Conservation (phyloP, 495 filamentous ascomycete genomes). For the Penicillium riverlandense region DNA sequence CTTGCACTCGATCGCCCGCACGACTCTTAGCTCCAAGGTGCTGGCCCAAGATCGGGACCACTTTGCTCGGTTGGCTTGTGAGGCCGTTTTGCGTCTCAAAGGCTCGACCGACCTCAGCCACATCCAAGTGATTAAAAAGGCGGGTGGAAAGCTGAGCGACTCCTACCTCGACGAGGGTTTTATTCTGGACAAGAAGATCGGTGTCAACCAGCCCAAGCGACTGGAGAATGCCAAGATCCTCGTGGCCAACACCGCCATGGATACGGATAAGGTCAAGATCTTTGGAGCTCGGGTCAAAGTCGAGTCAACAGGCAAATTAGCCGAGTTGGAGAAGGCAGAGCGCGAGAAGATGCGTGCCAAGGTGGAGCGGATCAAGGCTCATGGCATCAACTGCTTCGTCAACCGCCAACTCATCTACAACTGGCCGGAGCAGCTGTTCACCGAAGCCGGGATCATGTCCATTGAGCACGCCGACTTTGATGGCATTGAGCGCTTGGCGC, state of each 20-base stretch:
- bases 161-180: slow-evolving; percentile 98
- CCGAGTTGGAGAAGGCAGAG: slow-evolving; percentile 95
- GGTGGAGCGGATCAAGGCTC: slow-evolving; percentile 96
- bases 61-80: slow-evolving; percentile 85
- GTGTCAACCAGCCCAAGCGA: slow-evolving; percentile 95
- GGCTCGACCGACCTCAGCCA: slow-evolving; percentile 92
- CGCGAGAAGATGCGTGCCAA: slow-evolving; percentile 99
- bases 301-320: slow-evolving; percentile 88
- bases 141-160: slow-evolving; percentile 91
- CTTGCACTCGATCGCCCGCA: slow-evolving; percentile 82
- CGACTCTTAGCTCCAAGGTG: slow-evolving; percentile 97
- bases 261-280: slow-evolving; percentile 99
- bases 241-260: slow-evolving; percentile 97
- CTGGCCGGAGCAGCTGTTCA: slow-evolving; percentile 98
- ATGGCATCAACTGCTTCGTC: slow-evolving; percentile 99
- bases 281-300: slow-evolving; percentile 94
- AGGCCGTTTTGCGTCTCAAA: slow-evolving; percentile 84
- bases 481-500: slow-evolving; percentile 87
- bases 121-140: slow-evolving; percentile 99
- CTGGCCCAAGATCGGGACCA: slow-evolving; percentile 89
- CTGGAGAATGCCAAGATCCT: slow-evolving; percentile 97
- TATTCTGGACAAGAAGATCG: slow-evolving; percentile 97
- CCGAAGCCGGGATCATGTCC: slow-evolving; percentile 93
- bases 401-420: slow-evolving; percentile 99
- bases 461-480: slow-evolving; percentile 99